Conservation (phyloP, 2,329 filamentous ascomycete species). For the Madurella fahalii region DNA sequence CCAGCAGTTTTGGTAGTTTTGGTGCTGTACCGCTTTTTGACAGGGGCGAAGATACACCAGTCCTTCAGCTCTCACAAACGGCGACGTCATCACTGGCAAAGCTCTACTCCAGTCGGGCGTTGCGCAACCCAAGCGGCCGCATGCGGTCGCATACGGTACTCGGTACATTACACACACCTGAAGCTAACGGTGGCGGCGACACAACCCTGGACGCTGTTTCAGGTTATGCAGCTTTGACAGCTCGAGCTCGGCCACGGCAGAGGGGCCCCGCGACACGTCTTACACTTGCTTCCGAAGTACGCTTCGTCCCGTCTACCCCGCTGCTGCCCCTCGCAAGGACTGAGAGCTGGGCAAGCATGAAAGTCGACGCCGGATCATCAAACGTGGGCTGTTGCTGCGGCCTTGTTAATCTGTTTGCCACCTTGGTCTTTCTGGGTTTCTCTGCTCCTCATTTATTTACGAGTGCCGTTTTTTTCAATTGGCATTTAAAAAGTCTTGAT, state of each 20-base stretch:
- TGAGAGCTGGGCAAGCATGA: conserved; percentile 6
- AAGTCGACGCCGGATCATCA: conserved; percentile 11
- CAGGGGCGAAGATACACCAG: too few species aligned
- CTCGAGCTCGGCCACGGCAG: not conserved
- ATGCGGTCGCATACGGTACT: not conserved
- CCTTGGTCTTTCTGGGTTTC: not conserved
- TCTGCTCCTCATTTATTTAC: too few species aligned
- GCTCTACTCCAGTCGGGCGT: too few species aligned
- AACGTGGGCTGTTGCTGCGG: conserved; percentile 4
- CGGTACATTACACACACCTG: not conserved
- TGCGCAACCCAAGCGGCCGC: too few species aligned
- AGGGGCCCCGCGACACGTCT: not conserved
- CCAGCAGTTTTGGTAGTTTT: too few species aligned
- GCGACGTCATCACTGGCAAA: too few species aligned
- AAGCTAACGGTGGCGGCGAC: not conserved
- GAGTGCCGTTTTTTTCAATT: not conserved
- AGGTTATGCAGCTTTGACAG: conserved; percentile 10
- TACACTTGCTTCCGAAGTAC: too few species aligned
- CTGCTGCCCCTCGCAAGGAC: conserved; percentile 3
- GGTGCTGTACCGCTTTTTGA: too few species aligned
- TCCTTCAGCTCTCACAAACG: too few species aligned
- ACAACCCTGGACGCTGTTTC: conserved; percentile 7
- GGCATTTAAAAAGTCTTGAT: not conserved
- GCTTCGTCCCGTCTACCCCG: conserved; percentile 4
- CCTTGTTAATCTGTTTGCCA: conserved; percentile 10